Conservation (phyloP, 1,139 yeast genomes). For the Entelexis paramagnoliae region DNA sequence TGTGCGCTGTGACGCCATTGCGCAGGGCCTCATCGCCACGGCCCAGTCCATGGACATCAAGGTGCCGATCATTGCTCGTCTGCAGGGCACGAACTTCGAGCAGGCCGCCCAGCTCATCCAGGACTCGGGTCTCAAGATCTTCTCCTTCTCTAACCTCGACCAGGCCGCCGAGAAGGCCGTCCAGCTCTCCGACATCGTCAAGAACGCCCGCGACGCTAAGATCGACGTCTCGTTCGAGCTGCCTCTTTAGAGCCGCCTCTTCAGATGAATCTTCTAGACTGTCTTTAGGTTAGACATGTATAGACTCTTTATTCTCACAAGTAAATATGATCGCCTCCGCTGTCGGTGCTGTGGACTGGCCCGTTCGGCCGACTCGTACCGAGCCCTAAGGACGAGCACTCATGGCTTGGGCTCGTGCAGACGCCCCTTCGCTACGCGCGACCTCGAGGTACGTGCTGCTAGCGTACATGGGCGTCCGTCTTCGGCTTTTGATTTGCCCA, state of each 20-base stretch:
- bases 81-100: conserved; percentile 94
- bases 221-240: conserved; percentile 42
- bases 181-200: conserved; percentile 47
- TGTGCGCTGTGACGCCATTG: conserved; percentile 97
- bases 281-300: neutral
- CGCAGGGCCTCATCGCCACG: conserved; percentile 91
- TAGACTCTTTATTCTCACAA: neutral
- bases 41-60: conserved; percentile 79
- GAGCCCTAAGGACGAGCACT: too few relatives aligned
- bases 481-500: too few relatives aligned
- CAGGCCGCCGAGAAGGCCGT: conserved; percentile 97
- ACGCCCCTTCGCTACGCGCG: too few relatives aligned
- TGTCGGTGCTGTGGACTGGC: too few relatives aligned
- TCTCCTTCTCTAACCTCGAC: conserved; percentile 84
- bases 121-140: conserved; percentile 87
- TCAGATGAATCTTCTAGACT: conserved; percentile 24
- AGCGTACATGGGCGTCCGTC: too few relatives aligned
- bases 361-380: too few relatives aligned
- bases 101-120: conserved; percentile 79
- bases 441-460: too few relatives aligned
- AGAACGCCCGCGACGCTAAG: conserved; percentile 42
- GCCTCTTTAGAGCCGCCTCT: conserved; percentile 40
- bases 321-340: too few relatives aligned
- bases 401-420: too few relatives aligned
- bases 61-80: conserved; percentile 93